These are phyloP conservation scores for Salix udensis DNA, from an alignment of 345 rosid genomes.

Conservation along the genomic window DNA sequence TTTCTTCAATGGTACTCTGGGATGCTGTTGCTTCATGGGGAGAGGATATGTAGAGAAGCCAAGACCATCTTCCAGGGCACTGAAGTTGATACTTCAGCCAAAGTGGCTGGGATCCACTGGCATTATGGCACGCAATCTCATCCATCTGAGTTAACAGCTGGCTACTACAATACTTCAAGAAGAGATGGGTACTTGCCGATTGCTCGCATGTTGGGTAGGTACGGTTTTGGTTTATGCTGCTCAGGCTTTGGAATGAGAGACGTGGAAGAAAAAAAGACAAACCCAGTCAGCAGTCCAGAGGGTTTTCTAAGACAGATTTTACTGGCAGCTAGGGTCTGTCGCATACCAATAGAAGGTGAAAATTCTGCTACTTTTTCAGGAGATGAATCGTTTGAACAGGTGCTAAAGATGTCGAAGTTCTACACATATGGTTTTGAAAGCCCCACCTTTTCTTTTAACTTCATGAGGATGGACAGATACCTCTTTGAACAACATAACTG, in stretches of 20 bases:
- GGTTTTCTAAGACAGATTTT: constrained; percentile 40
- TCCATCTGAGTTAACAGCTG: constrained; percentile 48
- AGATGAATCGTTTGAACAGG: constrained; percentile 38
- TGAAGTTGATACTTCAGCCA: constrained; percentile 35
- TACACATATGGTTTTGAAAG: constrained; percentile 29
- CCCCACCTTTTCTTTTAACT: constrained; percentile 39
- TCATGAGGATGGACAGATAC: constrained; percentile 42
- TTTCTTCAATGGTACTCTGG: constrained; percentile 54
- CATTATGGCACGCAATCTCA: constrained; percentile 42
- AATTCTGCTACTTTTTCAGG: constrained; percentile 30
- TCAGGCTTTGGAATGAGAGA: constrained; percentile 47
- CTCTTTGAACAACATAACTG: constrained; percentile 41
- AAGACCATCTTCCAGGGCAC: constrained; percentile 36
- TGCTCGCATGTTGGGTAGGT: constrained; percentile 39
- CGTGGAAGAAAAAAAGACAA: constrained; percentile 31
- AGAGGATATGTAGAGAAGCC: constrained; percentile 45
- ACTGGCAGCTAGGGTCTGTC: constrained; percentile 36
- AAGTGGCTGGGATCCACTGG: constrained; percentile 48
- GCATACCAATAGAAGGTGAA: constrained; percentile 43
- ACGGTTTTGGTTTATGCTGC: constrained; percentile 39
- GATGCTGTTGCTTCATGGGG: constrained; percentile 48
- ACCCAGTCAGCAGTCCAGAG: constrained; percentile 43
- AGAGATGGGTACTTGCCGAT: constrained; percentile 49
- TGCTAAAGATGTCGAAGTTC: constrained; percentile 39
- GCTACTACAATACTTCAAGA: constrained; percentile 43